Evolutionary conservation across 208 protist species (phyloP).

Genomic region (Trypanosoma lewisi): DNA sequence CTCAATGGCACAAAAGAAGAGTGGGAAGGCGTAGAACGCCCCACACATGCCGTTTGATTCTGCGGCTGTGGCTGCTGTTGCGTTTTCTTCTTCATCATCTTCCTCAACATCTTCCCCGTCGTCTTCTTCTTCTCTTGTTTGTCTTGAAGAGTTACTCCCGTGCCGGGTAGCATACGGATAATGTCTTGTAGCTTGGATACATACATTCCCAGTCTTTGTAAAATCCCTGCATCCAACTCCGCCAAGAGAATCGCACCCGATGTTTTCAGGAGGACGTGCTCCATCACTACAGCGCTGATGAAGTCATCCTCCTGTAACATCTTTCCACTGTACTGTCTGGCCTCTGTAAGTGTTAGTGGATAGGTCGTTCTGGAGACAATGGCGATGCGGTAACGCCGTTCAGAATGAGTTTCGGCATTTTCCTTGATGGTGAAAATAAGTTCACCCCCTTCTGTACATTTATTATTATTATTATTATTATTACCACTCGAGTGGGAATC

Average conservation of each 20-base stretch:
- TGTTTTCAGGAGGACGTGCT: slow-evolving; percentile 28
- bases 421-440: slow-evolving; percentile 25
- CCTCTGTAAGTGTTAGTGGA: slow-evolving; percentile 23
- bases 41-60: too few relatives aligned
- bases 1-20: background rate
- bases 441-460: slow-evolving; percentile 2
- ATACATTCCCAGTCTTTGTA: slow-evolving; percentile 18
- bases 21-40: background rate
- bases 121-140: background rate
- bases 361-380: slow-evolving; percentile 24
- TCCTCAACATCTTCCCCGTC: background rate
- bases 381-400: slow-evolving; percentile 26
- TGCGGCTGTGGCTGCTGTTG: slow-evolving; percentile 4
- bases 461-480: background rate
- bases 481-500: too few relatives aligned
- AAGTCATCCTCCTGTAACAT: background rate
- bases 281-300: slow-evolving; percentile 19
- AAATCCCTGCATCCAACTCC: slow-evolving; percentile 16
- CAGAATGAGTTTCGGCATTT: slow-evolving; percentile 18
- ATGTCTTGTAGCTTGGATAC: slow-evolving; percentile 9
- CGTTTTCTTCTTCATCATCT: too few relatives aligned
- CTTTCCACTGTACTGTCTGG: slow-evolving; percentile 3
- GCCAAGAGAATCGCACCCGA: slow-evolving; percentile 24
- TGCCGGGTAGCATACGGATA: background rate
- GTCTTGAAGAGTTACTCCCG: background rate